These are phyloP conservation scores for Limnanthes douglasii DNA, from an alignment of 345 rosid genomes.

Conservation along the genomic window DNA sequence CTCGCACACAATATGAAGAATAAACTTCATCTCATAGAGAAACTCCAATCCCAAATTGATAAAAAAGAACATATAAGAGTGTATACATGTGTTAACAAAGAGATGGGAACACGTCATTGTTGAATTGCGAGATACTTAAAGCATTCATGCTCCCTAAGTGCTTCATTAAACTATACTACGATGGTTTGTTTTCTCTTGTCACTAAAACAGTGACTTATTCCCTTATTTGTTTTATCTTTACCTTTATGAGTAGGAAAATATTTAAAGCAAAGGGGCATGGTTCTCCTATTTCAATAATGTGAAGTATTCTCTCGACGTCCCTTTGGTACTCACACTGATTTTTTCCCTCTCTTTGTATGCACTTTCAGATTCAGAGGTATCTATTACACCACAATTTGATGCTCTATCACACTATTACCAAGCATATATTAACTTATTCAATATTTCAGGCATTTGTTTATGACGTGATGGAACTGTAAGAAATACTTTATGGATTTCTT, in stretches of 20 bases:
- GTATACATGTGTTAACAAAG: too few species aligned
- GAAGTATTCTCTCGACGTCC: conserved; percentile 83
- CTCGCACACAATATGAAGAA: too few species aligned
- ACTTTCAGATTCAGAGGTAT: conserved; percentile 27
- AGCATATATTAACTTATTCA: conserved; percentile 13
- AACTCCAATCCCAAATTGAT: too few species aligned
- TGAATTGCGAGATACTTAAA: conserved; percentile 76
- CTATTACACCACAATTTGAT: too few species aligned
- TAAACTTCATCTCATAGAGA: too few species aligned
- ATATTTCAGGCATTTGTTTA: conserved; percentile 77
- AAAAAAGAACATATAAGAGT: too few species aligned
- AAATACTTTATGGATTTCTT: too few species aligned
- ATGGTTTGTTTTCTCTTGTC: conserved; percentile 5
- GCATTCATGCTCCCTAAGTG: conserved; percentile 60
- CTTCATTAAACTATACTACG: conserved; percentile 16
- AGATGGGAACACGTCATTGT: conserved; percentile 55
- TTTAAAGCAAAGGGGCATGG: conserved; percentile 90
- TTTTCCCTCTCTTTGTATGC: conserved; percentile 1
- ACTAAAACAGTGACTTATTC: conserved; percentile 1
- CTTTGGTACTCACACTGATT: conserved; percentile 39
- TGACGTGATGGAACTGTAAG: conserved; percentile 98
- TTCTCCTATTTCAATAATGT: conserved; percentile 88
- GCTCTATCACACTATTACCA: too few species aligned
- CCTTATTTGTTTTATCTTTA: conserved; percentile 5
- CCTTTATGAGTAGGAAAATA: conserved; percentile 45